These are phyloP conservation scores for Penicillium hordei DNA, from an alignment of 2,329 filamentous ascomycete genomes.

Conservation along the genomic window DNA sequence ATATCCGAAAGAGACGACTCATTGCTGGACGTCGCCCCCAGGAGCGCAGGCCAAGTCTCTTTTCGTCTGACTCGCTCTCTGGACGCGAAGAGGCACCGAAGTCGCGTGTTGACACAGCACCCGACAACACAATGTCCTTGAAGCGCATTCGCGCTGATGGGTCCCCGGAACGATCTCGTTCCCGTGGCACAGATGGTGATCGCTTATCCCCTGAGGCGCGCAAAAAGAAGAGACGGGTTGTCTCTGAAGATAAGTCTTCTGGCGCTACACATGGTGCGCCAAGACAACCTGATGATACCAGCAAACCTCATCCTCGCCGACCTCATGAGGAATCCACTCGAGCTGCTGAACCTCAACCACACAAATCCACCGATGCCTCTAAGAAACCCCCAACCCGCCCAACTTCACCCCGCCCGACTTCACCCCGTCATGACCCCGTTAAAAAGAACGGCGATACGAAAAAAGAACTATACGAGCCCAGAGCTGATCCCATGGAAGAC, in stretches of 20 bases:
- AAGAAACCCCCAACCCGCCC: slow-evolving; percentile 15
- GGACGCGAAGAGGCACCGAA: slow-evolving; percentile 40
- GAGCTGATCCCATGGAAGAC: slow-evolving; percentile 29
- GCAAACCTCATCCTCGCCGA: slow-evolving; percentile 23
- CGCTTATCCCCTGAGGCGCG: slow-evolving; percentile 35
- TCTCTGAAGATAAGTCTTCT: slow-evolving; percentile 39
- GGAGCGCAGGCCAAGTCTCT: slow-evolving; percentile 39
- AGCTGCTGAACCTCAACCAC: slow-evolving; percentile 7
- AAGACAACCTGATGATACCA: slow-evolving; percentile 28
- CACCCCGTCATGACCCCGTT: slow-evolving; percentile 13
- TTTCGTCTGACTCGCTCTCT: slow-evolving; percentile 44
- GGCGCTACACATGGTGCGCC: slow-evolving; percentile 32
- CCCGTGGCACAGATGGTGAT: slow-evolving; percentile 35
- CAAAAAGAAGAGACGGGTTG: slow-evolving; percentile 46
- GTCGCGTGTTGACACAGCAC: slow-evolving; percentile 30
- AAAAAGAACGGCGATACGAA: slow-evolving; percentile 31
- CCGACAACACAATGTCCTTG: slow-evolving; percentile 27
- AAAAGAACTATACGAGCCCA: slow-evolving; percentile 32
- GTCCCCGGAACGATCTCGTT: slow-evolving; percentile 43
- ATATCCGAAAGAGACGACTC: slow-evolving; percentile 41
- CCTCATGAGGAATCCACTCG: slow-evolving; percentile 14
- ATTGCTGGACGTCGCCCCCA: slow-evolving; percentile 44
- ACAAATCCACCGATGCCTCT: slow-evolving; percentile 11
- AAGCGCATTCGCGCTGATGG: slow-evolving; percentile 46
- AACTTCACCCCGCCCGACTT: slow-evolving; percentile 12